Conservation (phyloP, 1,284 basidiomycete genomes). For the Moesziomyces antarcticus region DNA sequence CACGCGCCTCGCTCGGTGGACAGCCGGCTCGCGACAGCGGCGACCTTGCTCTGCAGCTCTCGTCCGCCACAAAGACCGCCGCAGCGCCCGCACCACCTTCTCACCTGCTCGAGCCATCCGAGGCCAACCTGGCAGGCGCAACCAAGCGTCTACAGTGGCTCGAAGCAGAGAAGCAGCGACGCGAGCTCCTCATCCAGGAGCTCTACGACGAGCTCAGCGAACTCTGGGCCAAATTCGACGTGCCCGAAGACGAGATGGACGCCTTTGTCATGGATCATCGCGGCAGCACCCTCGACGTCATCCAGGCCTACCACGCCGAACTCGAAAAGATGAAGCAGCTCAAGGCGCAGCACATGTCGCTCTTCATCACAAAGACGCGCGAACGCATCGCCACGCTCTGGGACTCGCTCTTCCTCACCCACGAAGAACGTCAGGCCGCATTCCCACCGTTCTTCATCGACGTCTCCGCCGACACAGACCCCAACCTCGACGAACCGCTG, state of each 20-base stretch:
- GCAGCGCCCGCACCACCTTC: slow-evolving; percentile 19
- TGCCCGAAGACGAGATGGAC: slow-evolving; percentile 65
- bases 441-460: slow-evolving; percentile 51
- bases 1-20: slow-evolving; percentile 39
- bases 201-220: slow-evolving; percentile 65
- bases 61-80: slow-evolving; percentile 26
- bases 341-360: slow-evolving; percentile 85
- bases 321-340: slow-evolving; percentile 88
- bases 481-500: slow-evolving; percentile 38
- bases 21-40: slow-evolving; percentile 29
- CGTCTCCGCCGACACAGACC: slow-evolving; percentile 39
- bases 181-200: slow-evolving; percentile 62
- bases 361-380: slow-evolving; percentile 84
- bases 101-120: slow-evolving; percentile 45
- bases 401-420: slow-evolving; percentile 86
- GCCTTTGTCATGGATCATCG: slow-evolving; percentile 69
- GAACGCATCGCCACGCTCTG: slow-evolving; percentile 84
- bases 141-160: slow-evolving; percentile 41
- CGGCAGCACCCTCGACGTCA: slow-evolving; percentile 79
- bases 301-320: slow-evolving; percentile 86
- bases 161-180: slow-evolving; percentile 56
- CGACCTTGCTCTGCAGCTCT: slow-evolving; percentile 31
- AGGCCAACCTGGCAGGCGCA: slow-evolving; percentile 36
- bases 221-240: slow-evolving; percentile 66
- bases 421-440: slow-evolving; percentile 77